Evolutionary conservation across 73 alveolate species (phyloP).

Genomic region (Paramecium octaurelia): DNA sequence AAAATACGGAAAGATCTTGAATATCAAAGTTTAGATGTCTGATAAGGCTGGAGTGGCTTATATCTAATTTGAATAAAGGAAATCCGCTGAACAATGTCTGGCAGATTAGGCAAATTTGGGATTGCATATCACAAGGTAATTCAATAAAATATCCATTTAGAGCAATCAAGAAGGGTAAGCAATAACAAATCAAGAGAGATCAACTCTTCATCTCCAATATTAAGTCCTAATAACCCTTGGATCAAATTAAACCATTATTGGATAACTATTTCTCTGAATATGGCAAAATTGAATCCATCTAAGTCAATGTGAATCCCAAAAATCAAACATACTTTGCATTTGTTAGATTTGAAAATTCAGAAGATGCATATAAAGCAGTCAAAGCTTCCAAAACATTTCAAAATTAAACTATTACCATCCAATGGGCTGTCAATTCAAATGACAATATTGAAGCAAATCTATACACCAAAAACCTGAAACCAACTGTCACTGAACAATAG

Average conservation of each 20-base stretch:
- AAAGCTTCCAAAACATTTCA: not conserved
- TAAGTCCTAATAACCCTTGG: not conserved
- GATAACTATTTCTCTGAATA: not conserved
- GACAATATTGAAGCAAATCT: conserved; percentile 25
- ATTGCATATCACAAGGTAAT: not conserved
- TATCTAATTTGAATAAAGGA: not conserved
- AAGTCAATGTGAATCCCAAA: not conserved
- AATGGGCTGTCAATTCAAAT: conserved; percentile 13
- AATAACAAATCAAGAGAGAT: not conserved
- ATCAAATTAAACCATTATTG: not conserved
- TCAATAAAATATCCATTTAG: not conserved
- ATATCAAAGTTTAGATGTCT: conserved; percentile 17
- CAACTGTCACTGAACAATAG: conserved; percentile 13
- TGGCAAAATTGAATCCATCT: not conserved
- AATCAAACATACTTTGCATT: conserved; percentile 1
- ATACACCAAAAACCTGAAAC: conserved; percentile 14
- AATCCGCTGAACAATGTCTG: conserved; percentile 33
- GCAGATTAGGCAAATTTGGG: conserved; percentile 19
- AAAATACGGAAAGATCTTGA: conserved; percentile 13
- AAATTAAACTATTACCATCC: not conserved
- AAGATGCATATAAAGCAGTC: conserved; percentile 13
- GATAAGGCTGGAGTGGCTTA: conserved; percentile 43
- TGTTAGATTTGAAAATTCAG: not conserved
- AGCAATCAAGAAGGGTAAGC: not conserved
- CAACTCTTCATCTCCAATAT: not conserved